phyloP scores from a whole-genome alignment of 495 filamentous ascomycete genomes.

The Podospora comata region DNA sequence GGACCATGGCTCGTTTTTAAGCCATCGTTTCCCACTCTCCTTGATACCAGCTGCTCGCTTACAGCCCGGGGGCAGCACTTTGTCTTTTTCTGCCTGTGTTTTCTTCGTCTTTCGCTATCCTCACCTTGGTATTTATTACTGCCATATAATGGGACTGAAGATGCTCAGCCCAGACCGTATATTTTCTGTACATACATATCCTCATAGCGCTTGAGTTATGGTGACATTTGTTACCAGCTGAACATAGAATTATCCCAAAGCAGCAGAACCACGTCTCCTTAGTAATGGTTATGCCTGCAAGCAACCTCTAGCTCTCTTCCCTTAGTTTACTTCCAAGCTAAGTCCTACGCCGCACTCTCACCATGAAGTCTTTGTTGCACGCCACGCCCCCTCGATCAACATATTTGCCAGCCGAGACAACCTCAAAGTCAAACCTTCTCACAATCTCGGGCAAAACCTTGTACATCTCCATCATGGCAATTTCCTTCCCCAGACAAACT shows the following conservation, averaged over 20 bases:
- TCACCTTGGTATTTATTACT: background rate
- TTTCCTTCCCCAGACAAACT: constrained; percentile 62
- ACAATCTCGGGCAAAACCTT: constrained; percentile 61
- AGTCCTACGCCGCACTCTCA: background rate
- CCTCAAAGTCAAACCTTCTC: constrained; percentile 47
- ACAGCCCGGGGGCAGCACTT: background rate
- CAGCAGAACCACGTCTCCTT: background rate
- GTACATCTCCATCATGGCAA: constrained; percentile 59
- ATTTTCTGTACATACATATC: background rate
- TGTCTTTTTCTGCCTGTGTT: background rate
- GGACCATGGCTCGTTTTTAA: constrained; percentile 34
- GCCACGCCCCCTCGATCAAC: constrained; percentile 14
- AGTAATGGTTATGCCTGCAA: too few species aligned
- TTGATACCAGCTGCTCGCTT: constrained; percentile 4
- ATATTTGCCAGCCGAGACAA: constrained; percentile 16
- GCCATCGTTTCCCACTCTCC: background rate
- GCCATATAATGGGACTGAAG: background rate
- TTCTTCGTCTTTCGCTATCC: background rate
- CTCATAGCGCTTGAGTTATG: background rate
- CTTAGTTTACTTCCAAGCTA: background rate
- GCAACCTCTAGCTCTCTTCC: too few species aligned
- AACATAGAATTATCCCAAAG: background rate
- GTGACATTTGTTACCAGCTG: background rate
- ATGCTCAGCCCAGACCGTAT: background rate
- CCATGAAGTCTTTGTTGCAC: background rate